phyloP scores from a whole-genome alignment of 441 rosid species.

The Macaranga tanarius region DNA sequence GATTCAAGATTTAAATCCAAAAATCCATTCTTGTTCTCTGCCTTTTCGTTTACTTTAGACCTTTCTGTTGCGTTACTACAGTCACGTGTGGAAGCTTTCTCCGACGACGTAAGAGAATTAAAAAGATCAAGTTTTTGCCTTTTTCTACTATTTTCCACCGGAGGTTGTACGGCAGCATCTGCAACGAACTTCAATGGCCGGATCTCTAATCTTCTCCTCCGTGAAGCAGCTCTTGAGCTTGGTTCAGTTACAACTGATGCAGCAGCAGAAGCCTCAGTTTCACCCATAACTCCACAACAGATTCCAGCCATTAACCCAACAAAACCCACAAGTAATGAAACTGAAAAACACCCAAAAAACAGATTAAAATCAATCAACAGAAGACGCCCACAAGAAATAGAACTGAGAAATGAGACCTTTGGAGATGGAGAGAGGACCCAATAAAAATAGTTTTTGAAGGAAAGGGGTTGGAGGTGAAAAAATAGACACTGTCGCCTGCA shows the following conservation, averaged over 20 bases:
- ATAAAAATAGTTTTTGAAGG: constrained; percentile 25
- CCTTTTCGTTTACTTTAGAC: background rate
- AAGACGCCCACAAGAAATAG: background rate
- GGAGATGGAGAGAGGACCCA: constrained; percentile 20
- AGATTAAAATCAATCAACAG: no score
- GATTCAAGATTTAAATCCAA: background rate
- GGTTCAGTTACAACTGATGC: constrained; percentile 36
- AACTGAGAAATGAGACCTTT: constrained; percentile 9
- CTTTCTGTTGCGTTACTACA: constrained; percentile 29
- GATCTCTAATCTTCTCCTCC: constrained; percentile 59
- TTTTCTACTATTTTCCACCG: constrained; percentile 33
- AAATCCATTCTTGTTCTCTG: background rate
- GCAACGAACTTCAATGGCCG: constrained; percentile 49
- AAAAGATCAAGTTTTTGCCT: constrained; percentile 40
- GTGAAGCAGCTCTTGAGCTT: constrained; percentile 40
- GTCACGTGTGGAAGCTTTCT: constrained; percentile 12
- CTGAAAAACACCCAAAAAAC: background rate
- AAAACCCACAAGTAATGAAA: background rate
- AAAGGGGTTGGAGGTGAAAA: background rate
- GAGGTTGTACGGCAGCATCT: constrained; percentile 36
- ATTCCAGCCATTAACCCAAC: constrained; percentile 57
- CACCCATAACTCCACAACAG: constrained; percentile 68
- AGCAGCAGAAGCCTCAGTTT: constrained; percentile 46
- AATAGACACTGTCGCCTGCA: constrained; percentile 24
- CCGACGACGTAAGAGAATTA: background rate